These are phyloP conservation scores for Sporisorium scitamineum DNA, from an alignment of 1,284 basidiomycete genomes.

Conservation along the genomic window DNA sequence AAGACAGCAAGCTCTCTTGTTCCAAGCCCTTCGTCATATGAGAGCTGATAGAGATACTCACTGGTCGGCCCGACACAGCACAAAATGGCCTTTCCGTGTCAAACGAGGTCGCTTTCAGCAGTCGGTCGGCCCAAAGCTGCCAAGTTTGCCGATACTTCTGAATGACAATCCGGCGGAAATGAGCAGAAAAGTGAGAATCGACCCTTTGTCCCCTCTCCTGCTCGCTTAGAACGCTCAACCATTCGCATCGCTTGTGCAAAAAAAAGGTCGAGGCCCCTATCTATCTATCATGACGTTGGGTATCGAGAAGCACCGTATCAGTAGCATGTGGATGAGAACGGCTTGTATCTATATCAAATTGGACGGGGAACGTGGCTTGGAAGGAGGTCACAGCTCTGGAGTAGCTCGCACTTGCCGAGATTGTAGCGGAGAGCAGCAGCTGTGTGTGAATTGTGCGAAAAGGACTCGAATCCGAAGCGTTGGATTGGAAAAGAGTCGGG, in stretches of 20 bases:
- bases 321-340: background rate
- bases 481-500: slow-evolving; percentile 1
- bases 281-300: no score
- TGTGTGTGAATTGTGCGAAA: no score
- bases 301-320: background rate
- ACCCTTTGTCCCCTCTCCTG: background rate
- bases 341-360: background rate
- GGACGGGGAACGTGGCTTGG: background rate
- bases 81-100: background rate
- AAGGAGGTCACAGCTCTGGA: background rate
- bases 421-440: background rate
- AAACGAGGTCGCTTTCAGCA: background rate
- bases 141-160: slow-evolving; percentile 1
- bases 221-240: background rate
- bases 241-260: background rate
- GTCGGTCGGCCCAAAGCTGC: background rate
- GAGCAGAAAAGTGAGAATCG: slow-evolving; percentile 2
- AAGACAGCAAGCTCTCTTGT: no score
- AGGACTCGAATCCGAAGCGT: background rate
- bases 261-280: background rate
- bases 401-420: background rate
- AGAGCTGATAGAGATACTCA: background rate
- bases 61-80: background rate
- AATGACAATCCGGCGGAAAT: background rate
- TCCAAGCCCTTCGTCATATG: background rate